Evolutionary conservation across 1,284 basidiomycete genomes (phyloP).

Genomic region (Puccinia novopanici): DNA sequence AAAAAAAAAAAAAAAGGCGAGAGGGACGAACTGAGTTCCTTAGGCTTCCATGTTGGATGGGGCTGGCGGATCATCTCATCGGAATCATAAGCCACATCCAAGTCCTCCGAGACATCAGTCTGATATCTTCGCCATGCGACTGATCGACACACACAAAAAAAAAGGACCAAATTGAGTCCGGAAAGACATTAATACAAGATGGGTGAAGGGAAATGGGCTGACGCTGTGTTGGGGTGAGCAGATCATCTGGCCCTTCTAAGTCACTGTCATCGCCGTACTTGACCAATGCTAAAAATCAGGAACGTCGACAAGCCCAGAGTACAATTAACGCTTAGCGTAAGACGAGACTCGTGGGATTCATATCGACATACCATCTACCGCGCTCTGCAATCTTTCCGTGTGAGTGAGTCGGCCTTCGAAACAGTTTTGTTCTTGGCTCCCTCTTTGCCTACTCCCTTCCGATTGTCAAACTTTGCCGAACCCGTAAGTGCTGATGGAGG

Average conservation of each 20-base stretch:
- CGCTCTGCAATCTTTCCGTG: conserved; percentile 41
- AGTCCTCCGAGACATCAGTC: conserved; percentile 34
- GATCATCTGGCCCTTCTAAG: conserved; percentile 35
- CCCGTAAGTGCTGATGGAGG: not conserved
- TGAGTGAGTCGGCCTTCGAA: conserved; percentile 35
- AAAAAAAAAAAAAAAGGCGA: not conserved
- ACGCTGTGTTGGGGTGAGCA: conserved; percentile 38
- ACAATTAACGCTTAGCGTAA: not conserved
- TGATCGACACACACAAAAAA: conserved; percentile 18
- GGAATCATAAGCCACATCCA: conserved; percentile 49
- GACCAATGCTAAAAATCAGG: conserved; percentile 16
- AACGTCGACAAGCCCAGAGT: not conserved
- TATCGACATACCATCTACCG: conserved; percentile 39
- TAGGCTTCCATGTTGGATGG: conserved; percentile 43
- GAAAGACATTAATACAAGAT: not conserved
- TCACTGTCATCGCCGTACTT: conserved; percentile 49
- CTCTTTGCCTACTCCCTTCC: conserved; percentile 26
- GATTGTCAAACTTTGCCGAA: conserved; percentile 14
- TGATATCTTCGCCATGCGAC: conserved; percentile 49
- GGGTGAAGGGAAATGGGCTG: not conserved
- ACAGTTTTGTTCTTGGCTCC: conserved; percentile 31
- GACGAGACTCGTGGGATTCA: not conserved
- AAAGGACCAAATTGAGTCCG: not conserved
- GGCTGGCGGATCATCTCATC: conserved; percentile 32
- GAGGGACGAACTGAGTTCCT: conserved; percentile 47